These are phyloP conservation scores for Capronia epimyces DNA, from an alignment of 2,329 filamentous ascomycete species.

Conservation along the genomic window DNA sequence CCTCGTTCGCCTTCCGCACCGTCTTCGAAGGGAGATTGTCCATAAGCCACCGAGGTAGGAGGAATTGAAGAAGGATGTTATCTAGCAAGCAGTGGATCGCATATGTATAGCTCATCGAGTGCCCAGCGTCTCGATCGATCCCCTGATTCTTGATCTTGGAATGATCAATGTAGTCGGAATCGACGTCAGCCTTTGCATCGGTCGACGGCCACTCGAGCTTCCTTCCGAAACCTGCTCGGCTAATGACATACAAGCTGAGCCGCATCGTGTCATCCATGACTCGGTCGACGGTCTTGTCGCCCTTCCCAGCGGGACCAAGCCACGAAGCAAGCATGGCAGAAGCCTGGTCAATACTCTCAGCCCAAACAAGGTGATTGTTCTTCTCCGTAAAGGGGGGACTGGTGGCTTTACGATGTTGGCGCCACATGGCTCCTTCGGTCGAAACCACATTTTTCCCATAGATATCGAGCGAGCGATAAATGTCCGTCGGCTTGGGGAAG, in stretches of 20 bases:
- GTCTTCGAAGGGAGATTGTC: constrained; percentile 47
- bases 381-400: constrained; percentile 70
- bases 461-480: constrained; percentile 56
- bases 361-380: constrained; percentile 64
- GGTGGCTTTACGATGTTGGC: constrained; percentile 65
- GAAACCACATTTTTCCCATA: constrained; percentile 69
- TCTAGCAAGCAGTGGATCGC: constrained; percentile 59
- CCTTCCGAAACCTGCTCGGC: constrained; percentile 66
- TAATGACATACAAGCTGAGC: constrained; percentile 55
- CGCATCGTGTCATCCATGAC: constrained; percentile 62
- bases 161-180: constrained; percentile 40
- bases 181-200: constrained; percentile 34
- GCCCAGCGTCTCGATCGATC: constrained; percentile 40
- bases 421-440: constrained; percentile 65
- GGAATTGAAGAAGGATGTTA: constrained; percentile 56
- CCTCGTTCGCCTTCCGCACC: constrained; percentile 49
- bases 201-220: constrained; percentile 57
- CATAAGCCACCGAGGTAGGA: constrained; percentile 56
- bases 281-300: constrained; percentile 50
- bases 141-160: constrained; percentile 30
- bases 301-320: constrained; percentile 42
- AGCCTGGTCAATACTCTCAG: constrained; percentile 59
- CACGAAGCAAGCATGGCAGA: constrained; percentile 57
- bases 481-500: constrained; percentile 62
- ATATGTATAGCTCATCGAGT: constrained; percentile 61